Conservation (phyloP, 192 early-diverging fungal genomes). For the Martensiomyces pterosporus region DNA sequence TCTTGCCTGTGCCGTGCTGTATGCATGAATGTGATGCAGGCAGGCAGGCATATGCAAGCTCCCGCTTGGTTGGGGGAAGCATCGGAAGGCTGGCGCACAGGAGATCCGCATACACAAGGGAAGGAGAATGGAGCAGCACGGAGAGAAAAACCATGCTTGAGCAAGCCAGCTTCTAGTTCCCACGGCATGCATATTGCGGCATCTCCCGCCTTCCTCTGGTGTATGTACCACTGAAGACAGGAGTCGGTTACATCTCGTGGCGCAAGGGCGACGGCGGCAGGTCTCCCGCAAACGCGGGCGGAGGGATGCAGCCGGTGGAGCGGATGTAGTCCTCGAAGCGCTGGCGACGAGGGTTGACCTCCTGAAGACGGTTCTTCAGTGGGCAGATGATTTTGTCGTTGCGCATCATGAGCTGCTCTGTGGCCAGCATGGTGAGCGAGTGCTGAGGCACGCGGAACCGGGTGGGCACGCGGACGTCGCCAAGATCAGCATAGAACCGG, state of each 20-base stretch:
- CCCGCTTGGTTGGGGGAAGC: too few species aligned
- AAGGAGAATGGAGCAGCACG: too few species aligned
- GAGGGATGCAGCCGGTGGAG: constrained; percentile 28
- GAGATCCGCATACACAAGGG: too few species aligned
- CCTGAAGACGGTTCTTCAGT: constrained; percentile 46
- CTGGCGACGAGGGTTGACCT: constrained; percentile 38
- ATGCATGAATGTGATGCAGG: too few species aligned
- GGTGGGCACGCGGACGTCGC: constrained; percentile 37
- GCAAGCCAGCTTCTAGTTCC: too few species aligned
- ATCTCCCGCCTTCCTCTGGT: too few species aligned
- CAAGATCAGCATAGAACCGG: constrained; percentile 37
- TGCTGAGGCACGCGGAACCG: constrained; percentile 35
- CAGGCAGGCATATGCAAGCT: too few species aligned
- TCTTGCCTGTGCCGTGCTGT: too few species aligned
- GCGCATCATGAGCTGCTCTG: constrained; percentile 49
- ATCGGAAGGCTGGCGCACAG: too few species aligned
- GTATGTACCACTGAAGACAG: too few species aligned
- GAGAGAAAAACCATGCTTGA: too few species aligned
- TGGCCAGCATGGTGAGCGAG: constrained; percentile 46
- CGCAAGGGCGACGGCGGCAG: constrained; percentile 18
- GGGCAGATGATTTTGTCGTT: constrained; percentile 50
- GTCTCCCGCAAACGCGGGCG: constrained; percentile 2
- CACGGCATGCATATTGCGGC: too few species aligned
- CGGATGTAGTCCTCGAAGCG: constrained; percentile 41
- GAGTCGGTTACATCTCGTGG: constrained; percentile 15